A percentile compares a stretch with the other conserved stretches of the same genome.
Evolutionary conservation across 2,329 filamentous ascomycete genomes (phyloP).

Genomic region (Mycosphaerelloides madeirae): DNA sequence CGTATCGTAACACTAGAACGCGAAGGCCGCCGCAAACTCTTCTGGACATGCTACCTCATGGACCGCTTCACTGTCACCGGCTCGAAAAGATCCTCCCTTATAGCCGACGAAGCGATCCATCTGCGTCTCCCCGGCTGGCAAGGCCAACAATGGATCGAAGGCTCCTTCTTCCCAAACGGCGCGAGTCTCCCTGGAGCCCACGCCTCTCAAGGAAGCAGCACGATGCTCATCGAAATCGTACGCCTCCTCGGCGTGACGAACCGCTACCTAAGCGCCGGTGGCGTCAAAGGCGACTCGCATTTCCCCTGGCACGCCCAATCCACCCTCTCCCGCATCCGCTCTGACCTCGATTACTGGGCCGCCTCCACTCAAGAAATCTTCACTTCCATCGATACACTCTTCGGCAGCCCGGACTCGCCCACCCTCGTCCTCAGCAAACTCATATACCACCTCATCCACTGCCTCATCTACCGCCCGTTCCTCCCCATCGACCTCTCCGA

Average conservation of each 20-base stretch:
- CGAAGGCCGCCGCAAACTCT: constrained; percentile 72
- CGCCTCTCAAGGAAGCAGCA: constrained; percentile 68
- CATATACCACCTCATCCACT: constrained; percentile 82
- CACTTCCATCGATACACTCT: constrained; percentile 67
- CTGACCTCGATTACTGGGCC: constrained; percentile 81
- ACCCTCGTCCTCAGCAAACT: constrained; percentile 77
- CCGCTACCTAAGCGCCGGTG: constrained; percentile 75
- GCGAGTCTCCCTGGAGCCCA: constrained; percentile 64
- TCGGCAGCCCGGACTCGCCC: constrained; percentile 73
- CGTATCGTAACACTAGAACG: constrained; percentile 63
- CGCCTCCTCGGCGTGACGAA: constrained; percentile 80
- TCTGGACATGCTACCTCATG: constrained; percentile 85
- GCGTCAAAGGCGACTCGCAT: constrained; percentile 83
- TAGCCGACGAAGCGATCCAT: constrained; percentile 70
- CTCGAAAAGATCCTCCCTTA: constrained; percentile 74
- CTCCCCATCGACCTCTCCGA: constrained; percentile 79
- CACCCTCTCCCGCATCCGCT: constrained; percentile 77
- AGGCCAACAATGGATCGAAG: constrained; percentile 62
- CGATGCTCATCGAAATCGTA: constrained; percentile 79
- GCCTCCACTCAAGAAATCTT: constrained; percentile 76
- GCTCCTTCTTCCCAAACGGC: constrained; percentile 73
- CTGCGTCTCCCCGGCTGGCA: constrained; percentile 73
- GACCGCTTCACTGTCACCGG: constrained; percentile 79
- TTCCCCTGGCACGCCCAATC: constrained; percentile 88
- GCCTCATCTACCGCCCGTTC: constrained; percentile 80